Base-by-base conservation (phyloP, 75 land plant species). In the Chamaecyparis obtusa region DNA sequence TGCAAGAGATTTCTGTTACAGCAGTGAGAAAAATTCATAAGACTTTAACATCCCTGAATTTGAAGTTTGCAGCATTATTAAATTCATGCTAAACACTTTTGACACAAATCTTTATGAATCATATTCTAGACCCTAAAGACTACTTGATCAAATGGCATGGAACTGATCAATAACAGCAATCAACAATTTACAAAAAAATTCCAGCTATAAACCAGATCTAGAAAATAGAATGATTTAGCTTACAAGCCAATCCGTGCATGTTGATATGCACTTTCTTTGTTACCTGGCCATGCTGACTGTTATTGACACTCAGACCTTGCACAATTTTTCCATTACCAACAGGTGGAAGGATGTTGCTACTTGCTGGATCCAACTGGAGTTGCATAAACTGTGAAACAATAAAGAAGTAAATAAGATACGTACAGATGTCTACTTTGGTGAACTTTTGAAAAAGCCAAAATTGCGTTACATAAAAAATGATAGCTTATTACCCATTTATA, bases 211-310 rank as follows among this genome's bases (percentile, higher is more conserved):
- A 44, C 46, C 10, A n/a, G 17, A 44, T 75, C 44, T 39, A 86
- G 11, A 24, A 6, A 57, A 64, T 64, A 64, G 1, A 55, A 81
- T 81, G 48, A 44, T 46, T 27, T 44, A 46, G 49, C 16, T 84
- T 86, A 32, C 43, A 49, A 87, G 67, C 56, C 32, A 27, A 46
- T 81, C 33, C 27, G 32, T 46, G 30, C 24, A 81, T 24, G 46
- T n/a, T 27, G 19, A 39, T 9, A 13, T 81, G 44, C 51, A 81
- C 83, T 44, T 11, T 17, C 83, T 44, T 44, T 81, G 37, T 55
- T 90, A 98, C 99, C 97, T 98, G 98, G 80, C 99, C 99, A 90
- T 94, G 97, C 90, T 91, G 93, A 86, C 87, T 95, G 85, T 98
- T 98, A 16, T 91, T 94, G 27, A 95, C 91, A 43, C 86, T 92